These are phyloP conservation scores for Pelargonium australe DNA, from an alignment of 441 rosid genomes.

Conservation along the genomic window DNA sequence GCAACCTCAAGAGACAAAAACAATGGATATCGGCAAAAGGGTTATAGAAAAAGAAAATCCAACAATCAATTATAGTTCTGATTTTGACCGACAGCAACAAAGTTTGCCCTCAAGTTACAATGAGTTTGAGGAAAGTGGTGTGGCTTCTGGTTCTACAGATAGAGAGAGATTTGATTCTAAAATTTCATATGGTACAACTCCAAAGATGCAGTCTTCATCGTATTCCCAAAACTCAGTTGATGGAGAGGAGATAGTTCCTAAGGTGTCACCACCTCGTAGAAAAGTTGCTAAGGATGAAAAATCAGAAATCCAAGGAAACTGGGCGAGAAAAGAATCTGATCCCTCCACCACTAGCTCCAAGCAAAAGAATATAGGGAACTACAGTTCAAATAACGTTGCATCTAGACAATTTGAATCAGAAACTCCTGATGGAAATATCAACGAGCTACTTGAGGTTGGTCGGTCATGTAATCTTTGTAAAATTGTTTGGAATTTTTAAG, in stretches of 20 bases:
- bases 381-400: constrained; percentile 34
- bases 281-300: constrained; percentile 75
- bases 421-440: constrained; percentile 60
- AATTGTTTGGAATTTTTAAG: background rate
- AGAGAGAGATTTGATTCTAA: constrained; percentile 48
- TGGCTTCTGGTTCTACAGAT: constrained; percentile 44
- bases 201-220: constrained; percentile 35
- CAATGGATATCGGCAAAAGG: constrained; percentile 48
- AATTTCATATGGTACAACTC: constrained; percentile 42
- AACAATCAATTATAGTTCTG: constrained; percentile 35
- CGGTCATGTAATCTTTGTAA: constrained; percentile 7
- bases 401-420: constrained; percentile 44
- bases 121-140: constrained; percentile 51
- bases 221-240: constrained; percentile 47
- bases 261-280: constrained; percentile 77
- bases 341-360: constrained; percentile 34
- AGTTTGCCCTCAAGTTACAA: constrained; percentile 34
- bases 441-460: constrained; percentile 81
- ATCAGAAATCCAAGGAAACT: constrained; percentile 51
- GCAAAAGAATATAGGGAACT: constrained; percentile 35
- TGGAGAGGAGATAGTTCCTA: constrained; percentile 68
- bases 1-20: constrained; percentile 45
- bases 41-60: constrained; percentile 50
- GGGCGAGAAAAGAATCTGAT: constrained; percentile 58
- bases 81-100: constrained; percentile 44